A percentile compares a stretch with the other conserved stretches of the same genome.
Conservation (phyloP, 2,329 filamentous ascomycete species). For the Cordyceps javanica region DNA sequence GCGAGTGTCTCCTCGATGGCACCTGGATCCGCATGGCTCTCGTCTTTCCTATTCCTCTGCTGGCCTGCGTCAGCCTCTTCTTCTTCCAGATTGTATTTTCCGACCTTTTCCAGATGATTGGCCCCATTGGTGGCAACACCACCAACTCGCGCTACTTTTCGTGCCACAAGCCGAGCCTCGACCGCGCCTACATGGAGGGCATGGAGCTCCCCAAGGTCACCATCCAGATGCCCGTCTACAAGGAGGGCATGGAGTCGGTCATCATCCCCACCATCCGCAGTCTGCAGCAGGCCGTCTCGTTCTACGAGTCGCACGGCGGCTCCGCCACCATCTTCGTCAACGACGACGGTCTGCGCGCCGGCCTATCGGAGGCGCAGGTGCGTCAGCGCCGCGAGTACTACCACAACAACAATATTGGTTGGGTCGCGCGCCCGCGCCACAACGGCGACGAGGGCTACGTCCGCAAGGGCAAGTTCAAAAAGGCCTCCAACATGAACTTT, state of each 20-base stretch:
- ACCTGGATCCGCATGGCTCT: conserved; percentile 33
- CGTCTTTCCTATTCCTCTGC: conserved; percentile 28
- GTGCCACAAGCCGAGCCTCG: conserved; percentile 28
- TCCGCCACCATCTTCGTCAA: conserved; percentile 52
- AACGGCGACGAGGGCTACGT: conserved; percentile 43
- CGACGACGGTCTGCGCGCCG: conserved; percentile 55
- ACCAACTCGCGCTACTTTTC: conserved; percentile 42
- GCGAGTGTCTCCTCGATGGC: conserved; percentile 32
- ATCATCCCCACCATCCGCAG: conserved; percentile 44
- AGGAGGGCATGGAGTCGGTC: conserved; percentile 33
- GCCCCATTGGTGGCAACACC: conserved; percentile 38
- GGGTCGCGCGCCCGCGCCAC: conserved; percentile 41
- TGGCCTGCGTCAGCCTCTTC: conserved; percentile 30
- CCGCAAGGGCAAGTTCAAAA: conserved; percentile 62
- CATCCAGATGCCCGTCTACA: conserved; percentile 37
- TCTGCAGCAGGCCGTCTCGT: conserved; percentile 42
- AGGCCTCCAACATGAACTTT: conserved; percentile 73
- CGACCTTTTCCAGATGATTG: conserved; percentile 39
- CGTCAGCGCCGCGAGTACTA: conserved; percentile 41
- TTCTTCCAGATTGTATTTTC: conserved; percentile 38
- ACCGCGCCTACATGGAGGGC: conserved; percentile 25
- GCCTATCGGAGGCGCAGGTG: conserved; percentile 35
- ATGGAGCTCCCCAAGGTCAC: conserved; percentile 33
- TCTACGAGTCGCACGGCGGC: conserved; percentile 41
- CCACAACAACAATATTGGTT: conserved; percentile 42